Percentiles rank a stretch among this genome's conserved stretches.
Conservation (phyloP, 225 moss, liverwort and hornwort genomes). For the Physcomitrium patens region DNA sequence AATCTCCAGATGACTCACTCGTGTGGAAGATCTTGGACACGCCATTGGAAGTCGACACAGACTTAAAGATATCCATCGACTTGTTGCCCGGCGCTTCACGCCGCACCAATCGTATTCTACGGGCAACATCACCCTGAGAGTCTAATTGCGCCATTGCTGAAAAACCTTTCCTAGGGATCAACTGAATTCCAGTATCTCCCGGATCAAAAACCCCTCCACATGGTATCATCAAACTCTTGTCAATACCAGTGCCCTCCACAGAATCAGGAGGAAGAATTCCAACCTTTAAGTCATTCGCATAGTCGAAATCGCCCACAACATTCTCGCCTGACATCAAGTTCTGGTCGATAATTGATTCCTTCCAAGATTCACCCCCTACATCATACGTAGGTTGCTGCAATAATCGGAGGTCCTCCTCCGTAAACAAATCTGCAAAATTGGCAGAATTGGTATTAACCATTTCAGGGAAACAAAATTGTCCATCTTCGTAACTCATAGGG, state of each 20-base stretch:
- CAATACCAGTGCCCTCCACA: constrained; percentile 3
- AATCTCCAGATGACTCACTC: too few relatives aligned
- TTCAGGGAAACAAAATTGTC: constrained; percentile 10
- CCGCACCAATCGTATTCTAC: constrained; percentile 41
- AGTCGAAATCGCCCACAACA: neutral
- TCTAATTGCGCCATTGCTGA: constrained; percentile 35
- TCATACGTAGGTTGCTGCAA: constrained; percentile 17
- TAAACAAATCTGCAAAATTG: neutral
- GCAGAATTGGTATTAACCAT: constrained; percentile 5
- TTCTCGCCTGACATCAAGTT: neutral
- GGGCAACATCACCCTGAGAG: constrained; percentile 47
- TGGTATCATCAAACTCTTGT: constrained; percentile 44
- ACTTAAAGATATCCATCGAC: constrained; percentile 25
- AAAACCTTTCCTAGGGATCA: constrained; percentile 29
- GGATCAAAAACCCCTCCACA: neutral
- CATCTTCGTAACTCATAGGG: constrained; percentile 6
- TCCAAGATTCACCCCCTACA: constrained; percentile 19
- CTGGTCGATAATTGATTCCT: neutral
- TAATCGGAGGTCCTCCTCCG: constrained; percentile 39
- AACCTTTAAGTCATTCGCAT: neutral
- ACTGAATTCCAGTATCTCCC: constrained; percentile 28
- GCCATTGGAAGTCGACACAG: constrained; percentile 20
- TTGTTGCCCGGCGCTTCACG: constrained; percentile 16
- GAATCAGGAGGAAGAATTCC: neutral
- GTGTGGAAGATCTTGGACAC: too few relatives aligned